Conservation (phyloP, 495 filamentous ascomycete genomes). For the Aspergillus mulundensis region DNA sequence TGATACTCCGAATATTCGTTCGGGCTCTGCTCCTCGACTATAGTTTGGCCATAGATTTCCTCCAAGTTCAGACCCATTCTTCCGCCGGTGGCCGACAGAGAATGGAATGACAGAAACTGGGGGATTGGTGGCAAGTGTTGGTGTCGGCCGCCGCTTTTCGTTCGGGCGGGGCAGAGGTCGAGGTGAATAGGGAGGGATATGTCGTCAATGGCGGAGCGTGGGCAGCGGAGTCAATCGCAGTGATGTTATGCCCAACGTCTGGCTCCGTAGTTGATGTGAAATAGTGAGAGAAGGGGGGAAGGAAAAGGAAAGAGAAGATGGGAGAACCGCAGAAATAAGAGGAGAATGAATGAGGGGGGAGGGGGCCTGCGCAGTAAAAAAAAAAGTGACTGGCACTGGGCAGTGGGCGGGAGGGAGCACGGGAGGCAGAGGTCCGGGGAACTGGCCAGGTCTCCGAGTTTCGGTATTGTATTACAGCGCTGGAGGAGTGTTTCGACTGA, state of each 20-base stretch:
- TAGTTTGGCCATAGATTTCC: conserved; percentile 59
- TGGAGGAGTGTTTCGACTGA: neutral
- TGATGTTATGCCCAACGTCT: conserved; percentile 26
- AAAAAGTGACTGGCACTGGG: conserved; percentile 15
- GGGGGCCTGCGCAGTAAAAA: conserved; percentile 20
- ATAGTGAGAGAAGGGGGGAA: conserved; percentile 24
- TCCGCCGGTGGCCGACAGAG: conserved; percentile 47
- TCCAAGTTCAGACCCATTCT: conserved; percentile 68
- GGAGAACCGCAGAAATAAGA: conserved; percentile 19
- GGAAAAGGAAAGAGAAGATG: conserved; percentile 25
- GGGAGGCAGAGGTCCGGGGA: conserved; percentile 32
- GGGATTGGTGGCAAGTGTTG: conserved; percentile 16
- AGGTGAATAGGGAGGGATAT: conserved; percentile 19
- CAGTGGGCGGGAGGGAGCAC: conserved; percentile 19
- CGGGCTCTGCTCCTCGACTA: conserved; percentile 57
- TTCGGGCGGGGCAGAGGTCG: conserved; percentile 20
- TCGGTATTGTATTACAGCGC: conserved; percentile 19
- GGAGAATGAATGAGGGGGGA: conserved; percentile 21
- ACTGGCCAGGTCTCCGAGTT: conserved; percentile 14
- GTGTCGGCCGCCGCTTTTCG: conserved; percentile 20
- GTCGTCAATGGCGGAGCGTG: conserved; percentile 34
- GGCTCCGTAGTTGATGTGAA: conserved; percentile 21
- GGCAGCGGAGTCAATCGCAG: conserved; percentile 18
- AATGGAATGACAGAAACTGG: conserved; percentile 28
- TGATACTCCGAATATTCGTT: conserved; percentile 78